Evolutionary conservation across 352 stramenopile species (phyloP), one percentile per base, ranked within the genome.

Genomic region (Phytophthora tentaculata): DNA sequence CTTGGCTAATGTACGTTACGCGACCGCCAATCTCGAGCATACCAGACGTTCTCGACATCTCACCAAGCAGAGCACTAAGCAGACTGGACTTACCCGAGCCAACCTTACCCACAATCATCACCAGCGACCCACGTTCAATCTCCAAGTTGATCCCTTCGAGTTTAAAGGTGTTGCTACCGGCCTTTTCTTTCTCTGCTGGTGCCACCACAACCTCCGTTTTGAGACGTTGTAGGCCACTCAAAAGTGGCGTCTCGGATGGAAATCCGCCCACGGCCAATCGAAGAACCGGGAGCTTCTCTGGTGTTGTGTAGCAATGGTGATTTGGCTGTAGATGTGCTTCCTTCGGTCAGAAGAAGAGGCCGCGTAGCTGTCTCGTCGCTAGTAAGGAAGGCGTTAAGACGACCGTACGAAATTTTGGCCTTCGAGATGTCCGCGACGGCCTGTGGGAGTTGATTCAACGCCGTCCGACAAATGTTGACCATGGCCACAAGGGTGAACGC

Each of bases 1-100:
- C 80, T 74, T 98, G 96, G 17, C 83, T 83, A 41, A 84, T 90
- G 72, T 97, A 98, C 20, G 92, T 81, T 0, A 89, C 39, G 0
- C 66, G 55, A 10, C 79, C 81, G 9, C 43, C 47, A 0, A 86
- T 64, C 0, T 54, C 20, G 5, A 81, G 51, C 4, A 61, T 43
- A 8, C 79, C 75, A 2, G 47, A 50, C 0, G 47, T 70, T 7
- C 51, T 54, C 3, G 57, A 41, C 79, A 88, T 88, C 41, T 86
- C 79, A 8, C 79, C 81, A 1, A 89, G 64, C 2, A 90, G 29
- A 7, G 72, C 79, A 19, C 69, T 79, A 13, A 90, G 8, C 2
- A 88, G 67, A 53, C 77, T 88, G 20, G 79, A 83, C 50, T 90
- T 90, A 19, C 81, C 81, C 0, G 64, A 60, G 2, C 79, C 79